Evolutionary conservation across 306 rosid genomes (phyloP), one percentile per base, ranked within the genome.

Genomic region (Sechiopsis laciniata): DNA sequence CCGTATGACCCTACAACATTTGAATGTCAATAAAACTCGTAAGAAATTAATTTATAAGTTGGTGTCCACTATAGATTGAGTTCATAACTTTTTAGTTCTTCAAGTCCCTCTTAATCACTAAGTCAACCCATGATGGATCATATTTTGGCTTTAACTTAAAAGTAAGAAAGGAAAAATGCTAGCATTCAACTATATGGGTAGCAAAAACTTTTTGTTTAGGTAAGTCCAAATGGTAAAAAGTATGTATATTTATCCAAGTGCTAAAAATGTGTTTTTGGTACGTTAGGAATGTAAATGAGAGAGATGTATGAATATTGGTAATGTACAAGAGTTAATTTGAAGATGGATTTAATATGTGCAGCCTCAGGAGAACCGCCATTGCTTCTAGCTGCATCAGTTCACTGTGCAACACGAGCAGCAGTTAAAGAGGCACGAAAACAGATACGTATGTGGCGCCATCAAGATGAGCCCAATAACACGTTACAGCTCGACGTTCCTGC

Each of bases 341-440:
- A 45, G 50, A 8, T 10, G 50, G 50, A 45, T 45, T 45, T 45
- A 45, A 45, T 78, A 78, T 58, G 12, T 80, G 85, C 88, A 94
- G 98, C 97, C 80, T 94, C 98, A 55, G 98, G 98, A 0, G 98
- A 94, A 79, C 97, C 98, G 0, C 97, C 98, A 7, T 66, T 94
- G 45, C 85, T 90, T 76, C 80, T 90, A 45, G 97, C 96, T 2
- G 90, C 85, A 74, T 94, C 98, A 0, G 85, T 94, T 79, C 98
- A 90, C 62, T 86, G 96, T 60, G 98, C 98, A 32, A 76, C 92
- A 8, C 88, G 96, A 78, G 94, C 91, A n/a, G 97, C 98, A 22
- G 77, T 87, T 52, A 81, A 71, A 82, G 98, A 81, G 72, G 91
- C 97, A 15, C 82, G 95, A 65, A 85, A 85, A 74, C 97, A 94